phyloP scores from a whole-genome alignment of 768 basidiomycete genomes.

The Rhizopogon roseolus region DNA sequence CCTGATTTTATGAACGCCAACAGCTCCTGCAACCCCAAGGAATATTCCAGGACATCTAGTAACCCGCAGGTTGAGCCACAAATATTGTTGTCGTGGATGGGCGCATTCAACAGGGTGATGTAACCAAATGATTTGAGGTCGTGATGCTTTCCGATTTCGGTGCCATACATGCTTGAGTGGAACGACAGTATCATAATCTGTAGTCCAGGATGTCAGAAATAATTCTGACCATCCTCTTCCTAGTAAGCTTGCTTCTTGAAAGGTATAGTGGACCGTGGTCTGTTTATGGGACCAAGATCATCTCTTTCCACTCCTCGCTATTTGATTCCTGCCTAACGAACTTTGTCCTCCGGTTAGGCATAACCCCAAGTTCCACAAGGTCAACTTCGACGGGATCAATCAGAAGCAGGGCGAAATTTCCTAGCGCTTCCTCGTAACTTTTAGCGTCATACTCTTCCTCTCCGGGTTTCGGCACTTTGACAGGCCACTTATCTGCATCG shows the following conservation, averaged over 20 bases:
- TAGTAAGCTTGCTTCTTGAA: background rate
- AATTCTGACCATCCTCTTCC: background rate
- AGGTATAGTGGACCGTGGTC: background rate
- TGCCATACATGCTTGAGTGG: too few species aligned
- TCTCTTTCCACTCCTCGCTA: constrained; percentile 50
- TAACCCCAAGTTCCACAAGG: constrained; percentile 52
- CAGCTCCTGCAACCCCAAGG: too few species aligned
- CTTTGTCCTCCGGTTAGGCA: constrained; percentile 54
- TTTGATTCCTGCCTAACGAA: constrained; percentile 39
- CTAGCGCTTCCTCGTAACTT: constrained; percentile 49
- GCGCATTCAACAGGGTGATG: background rate
- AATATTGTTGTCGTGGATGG: too few species aligned
- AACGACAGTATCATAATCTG: too few species aligned
- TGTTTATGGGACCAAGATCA: constrained; percentile 57
- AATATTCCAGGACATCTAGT: too few species aligned
- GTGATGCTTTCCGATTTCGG: background rate
- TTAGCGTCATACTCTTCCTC: constrained; percentile 40
- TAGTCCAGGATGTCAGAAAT: too few species aligned
- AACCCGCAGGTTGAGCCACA: too few species aligned
- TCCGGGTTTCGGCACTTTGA: constrained; percentile 42
- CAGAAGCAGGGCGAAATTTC: constrained; percentile 67
- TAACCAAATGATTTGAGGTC: background rate
- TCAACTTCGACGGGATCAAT: constrained; percentile 72
- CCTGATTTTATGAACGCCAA: too few species aligned
- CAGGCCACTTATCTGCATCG: constrained; percentile 61